These are phyloP conservation scores for Brasenia schreberi DNA, from an alignment of 164 flowering plant genomes.

Conservation along the genomic window DNA sequence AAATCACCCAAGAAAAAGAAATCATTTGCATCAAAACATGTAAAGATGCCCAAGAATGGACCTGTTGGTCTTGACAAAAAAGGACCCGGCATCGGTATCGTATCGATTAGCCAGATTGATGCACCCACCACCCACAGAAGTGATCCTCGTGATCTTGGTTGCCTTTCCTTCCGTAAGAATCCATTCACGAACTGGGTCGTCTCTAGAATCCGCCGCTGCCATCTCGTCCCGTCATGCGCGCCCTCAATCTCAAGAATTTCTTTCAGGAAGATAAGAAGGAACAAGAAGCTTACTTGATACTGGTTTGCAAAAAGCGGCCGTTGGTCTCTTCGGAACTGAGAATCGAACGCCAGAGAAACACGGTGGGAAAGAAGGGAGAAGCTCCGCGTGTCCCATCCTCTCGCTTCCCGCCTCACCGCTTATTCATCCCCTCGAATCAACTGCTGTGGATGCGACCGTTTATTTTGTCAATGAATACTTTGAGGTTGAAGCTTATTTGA, in stretches of 20 bases:
- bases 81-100: constrained; percentile 85
- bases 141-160: constrained; percentile 51
- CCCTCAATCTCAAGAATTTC: not conserved
- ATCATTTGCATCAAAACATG: not conserved
- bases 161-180: constrained; percentile 87
- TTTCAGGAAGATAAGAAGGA: not conserved
- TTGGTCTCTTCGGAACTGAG: constrained; percentile 10
- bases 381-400: constrained; percentile 24
- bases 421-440: not conserved
- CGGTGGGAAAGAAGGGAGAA: constrained; percentile 7
- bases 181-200: constrained; percentile 86
- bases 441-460: not conserved
- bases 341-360: constrained; percentile 10
- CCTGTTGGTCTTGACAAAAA: constrained; percentile 93
- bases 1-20: not conserved
- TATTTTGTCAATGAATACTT: no score
- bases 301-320: constrained; percentile 3
- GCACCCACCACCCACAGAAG: constrained; percentile 93
- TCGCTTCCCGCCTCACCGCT: not conserved
- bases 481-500: no score
- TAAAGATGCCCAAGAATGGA: constrained; percentile 6
- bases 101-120: constrained; percentile 77
- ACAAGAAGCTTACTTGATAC: constrained; percentile 15
- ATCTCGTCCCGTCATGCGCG: not conserved
- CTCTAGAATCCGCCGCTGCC: constrained; percentile 55